Evolutionary conservation across 768 basidiomycete species (phyloP).

Genomic region (Favolaschia claudopus): DNA sequence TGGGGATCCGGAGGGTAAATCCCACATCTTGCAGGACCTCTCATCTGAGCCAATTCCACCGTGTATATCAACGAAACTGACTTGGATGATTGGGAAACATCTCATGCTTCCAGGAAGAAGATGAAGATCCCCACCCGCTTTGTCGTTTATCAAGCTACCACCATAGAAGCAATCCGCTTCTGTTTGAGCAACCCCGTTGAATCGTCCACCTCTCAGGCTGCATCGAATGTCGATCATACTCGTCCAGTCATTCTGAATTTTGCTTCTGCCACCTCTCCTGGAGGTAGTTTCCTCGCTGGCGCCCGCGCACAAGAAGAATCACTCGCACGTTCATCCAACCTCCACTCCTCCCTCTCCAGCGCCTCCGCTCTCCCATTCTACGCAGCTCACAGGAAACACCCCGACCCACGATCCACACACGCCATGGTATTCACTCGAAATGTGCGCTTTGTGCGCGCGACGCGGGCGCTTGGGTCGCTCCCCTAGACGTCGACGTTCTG

Average conservation of each 20-base stretch:
- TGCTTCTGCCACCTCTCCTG: constrained; percentile 61
- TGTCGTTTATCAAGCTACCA: constrained; percentile 46
- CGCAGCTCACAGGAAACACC: constrained; percentile 46
- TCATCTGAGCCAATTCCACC: background rate
- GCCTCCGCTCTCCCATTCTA: constrained; percentile 54
- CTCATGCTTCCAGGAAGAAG: background rate
- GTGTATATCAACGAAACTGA: background rate
- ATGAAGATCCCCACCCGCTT: constrained; percentile 40
- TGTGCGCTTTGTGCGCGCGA: constrained; percentile 57
- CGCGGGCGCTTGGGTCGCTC: constrained; percentile 51
- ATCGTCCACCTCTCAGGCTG: background rate
- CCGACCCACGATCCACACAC: constrained; percentile 53
- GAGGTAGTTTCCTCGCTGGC: constrained; percentile 61
- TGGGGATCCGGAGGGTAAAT: background rate
- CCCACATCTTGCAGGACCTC: constrained; percentile 10
- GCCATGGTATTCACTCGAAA: constrained; percentile 60
- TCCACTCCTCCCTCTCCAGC: constrained; percentile 57
- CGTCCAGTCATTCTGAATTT: constrained; percentile 64
- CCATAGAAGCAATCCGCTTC: constrained; percentile 51
- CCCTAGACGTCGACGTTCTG: constrained; percentile 54
- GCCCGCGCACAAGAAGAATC: constrained; percentile 67
- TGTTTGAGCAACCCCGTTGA: constrained; percentile 28
- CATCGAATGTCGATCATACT: background rate
- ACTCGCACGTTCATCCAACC: constrained; percentile 61
- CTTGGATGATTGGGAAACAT: background rate